Evolutionary conservation across 257 asterid genomes (phyloP), one percentile per base, ranked within the genome.

Genomic region (Thymus mandschuricus): DNA sequence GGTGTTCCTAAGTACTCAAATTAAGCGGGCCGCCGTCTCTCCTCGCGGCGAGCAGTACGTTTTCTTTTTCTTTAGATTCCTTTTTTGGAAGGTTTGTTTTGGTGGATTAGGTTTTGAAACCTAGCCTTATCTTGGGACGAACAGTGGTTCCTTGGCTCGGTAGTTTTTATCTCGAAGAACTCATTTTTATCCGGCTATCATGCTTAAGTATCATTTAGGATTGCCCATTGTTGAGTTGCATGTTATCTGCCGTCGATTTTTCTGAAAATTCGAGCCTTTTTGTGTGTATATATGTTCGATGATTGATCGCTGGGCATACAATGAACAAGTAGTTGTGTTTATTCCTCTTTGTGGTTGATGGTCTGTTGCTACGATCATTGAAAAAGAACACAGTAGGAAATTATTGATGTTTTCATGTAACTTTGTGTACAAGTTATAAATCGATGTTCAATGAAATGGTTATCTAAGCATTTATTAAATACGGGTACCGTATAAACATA

Each of bases 1-100:
- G 73, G 76, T 75, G 56, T 76, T 66, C 70, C 71, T 51, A 84
- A 81, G 71, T 68, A 73, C 92, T 81, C 92, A 82, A 69, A 77
- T 72, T 65, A 86, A 84, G 79, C 86, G 85, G 33, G 91, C 89
- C 50, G 74, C 78, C 74, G 66, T 81, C 55, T 83, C 88, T 31
- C 80, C 87, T 71, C 81, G 84, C 68, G 80, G 77, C n/a, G 86
- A 89, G 78, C 87, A 84, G 96, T 84, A 70, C 82, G 91, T 57
- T 78, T 74, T 45, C 12, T 41, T 46, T 72, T 31, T 21, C 13
- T 40, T 45, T 72, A 66, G 28, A 1, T 60, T 21, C n/a, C 34
- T 38, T 48, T 12, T 58, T 54, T 27, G 21, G 21, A 21, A 21
- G 21, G 21, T 21, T 21, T 21, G 21, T 21, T 21, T 21, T 21